Percentiles rank a stretch among this genome's conserved stretches.
These are phyloP conservation scores for Pythium rhizo-oryzae DNA, from an alignment of 352 stramenopile genomes.

Conservation along the genomic window DNA sequence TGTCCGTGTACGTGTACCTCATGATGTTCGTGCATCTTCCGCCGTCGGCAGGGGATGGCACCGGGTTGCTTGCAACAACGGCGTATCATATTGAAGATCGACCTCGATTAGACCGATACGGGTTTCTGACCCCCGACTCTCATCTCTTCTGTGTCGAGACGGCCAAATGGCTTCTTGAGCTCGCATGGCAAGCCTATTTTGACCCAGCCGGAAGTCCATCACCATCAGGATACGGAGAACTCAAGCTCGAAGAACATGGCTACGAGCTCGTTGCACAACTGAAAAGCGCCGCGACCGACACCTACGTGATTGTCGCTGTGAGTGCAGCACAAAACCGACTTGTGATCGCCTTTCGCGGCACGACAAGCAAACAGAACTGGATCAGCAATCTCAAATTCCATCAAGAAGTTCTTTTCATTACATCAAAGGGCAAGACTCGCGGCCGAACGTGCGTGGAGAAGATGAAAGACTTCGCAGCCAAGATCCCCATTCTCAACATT, in stretches of 20 bases:
- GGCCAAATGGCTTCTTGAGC: slow-evolving; percentile 75
- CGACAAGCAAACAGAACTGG: slow-evolving; percentile 88
- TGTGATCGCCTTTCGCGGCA: slow-evolving; percentile 86
- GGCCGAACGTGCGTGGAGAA: slow-evolving; percentile 65
- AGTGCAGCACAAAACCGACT: slow-evolving; percentile 66
- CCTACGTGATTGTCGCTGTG: slow-evolving; percentile 66
- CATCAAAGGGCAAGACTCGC: slow-evolving; percentile 54
- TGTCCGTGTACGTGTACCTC: slow-evolving; percentile 83
- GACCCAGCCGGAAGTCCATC: slow-evolving; percentile 76
- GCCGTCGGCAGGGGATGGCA: slow-evolving; percentile 48
- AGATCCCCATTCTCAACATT: slow-evolving; percentile 83
- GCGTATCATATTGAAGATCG: slow-evolving; percentile 75
- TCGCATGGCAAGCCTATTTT: slow-evolving; percentile 89
- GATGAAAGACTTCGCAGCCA: slow-evolving; percentile 63
- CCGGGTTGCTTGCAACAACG: slow-evolving; percentile 60
- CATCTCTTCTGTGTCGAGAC: slow-evolving; percentile 90
- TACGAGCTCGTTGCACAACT: slow-evolving; percentile 88
- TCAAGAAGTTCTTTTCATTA: slow-evolving; percentile 80
- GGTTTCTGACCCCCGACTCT: slow-evolving; percentile 65
- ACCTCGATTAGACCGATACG: slow-evolving; percentile 59
- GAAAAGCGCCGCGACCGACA: slow-evolving; percentile 73
- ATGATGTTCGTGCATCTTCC: slow-evolving; percentile 86
- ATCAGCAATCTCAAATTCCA: slow-evolving; percentile 87
- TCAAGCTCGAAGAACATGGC: slow-evolving; percentile 66
- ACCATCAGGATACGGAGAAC: slow-evolving; percentile 76